A percentile compares a stretch with the other conserved stretches of the same genome.
Evolutionary conservation across 2,329 filamentous ascomycete genomes (phyloP).

Genomic region (Sordariomycetes sp.): DNA sequence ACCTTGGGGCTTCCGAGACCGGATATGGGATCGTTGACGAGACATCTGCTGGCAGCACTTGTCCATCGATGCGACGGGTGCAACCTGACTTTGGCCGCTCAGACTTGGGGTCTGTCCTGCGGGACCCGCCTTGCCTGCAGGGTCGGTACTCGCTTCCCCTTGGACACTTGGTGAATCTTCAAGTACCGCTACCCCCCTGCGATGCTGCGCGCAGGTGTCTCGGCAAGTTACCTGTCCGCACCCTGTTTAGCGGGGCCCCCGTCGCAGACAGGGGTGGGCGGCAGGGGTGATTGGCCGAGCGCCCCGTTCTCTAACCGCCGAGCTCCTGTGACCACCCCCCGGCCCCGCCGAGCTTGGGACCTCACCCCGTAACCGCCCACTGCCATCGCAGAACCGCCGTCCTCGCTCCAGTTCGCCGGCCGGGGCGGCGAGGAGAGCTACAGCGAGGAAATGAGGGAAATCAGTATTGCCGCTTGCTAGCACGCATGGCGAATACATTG

Average conservation of each 20-base stretch:
- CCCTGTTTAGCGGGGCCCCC: neutral
- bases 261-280: constrained; percentile 1
- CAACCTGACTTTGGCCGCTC: no score
- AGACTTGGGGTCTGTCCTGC: neutral
- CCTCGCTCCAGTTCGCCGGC: neutral
- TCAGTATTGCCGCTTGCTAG: neutral
- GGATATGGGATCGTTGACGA: no score
- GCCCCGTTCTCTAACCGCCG: constrained; percentile 4
- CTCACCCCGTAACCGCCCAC: neutral
- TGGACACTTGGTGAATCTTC: neutral
- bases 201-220: neutral
- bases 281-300: constrained; percentile 4
- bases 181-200: neutral
- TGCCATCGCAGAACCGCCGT: neutral
- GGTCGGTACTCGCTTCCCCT: neutral
- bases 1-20: no score
- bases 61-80: no score
- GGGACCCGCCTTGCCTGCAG: neutral
- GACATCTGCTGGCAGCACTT: no score
- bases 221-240: neutral
- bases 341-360: neutral
- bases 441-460: neutral
- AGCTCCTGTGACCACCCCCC: constrained; percentile 1
- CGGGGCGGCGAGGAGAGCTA: neutral
- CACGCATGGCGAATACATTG: neutral